Evolutionary conservation across 441 rosid genomes (phyloP), one percentile per base, ranked within the genome.

Genomic region (Euphorbia celastroides): DNA sequence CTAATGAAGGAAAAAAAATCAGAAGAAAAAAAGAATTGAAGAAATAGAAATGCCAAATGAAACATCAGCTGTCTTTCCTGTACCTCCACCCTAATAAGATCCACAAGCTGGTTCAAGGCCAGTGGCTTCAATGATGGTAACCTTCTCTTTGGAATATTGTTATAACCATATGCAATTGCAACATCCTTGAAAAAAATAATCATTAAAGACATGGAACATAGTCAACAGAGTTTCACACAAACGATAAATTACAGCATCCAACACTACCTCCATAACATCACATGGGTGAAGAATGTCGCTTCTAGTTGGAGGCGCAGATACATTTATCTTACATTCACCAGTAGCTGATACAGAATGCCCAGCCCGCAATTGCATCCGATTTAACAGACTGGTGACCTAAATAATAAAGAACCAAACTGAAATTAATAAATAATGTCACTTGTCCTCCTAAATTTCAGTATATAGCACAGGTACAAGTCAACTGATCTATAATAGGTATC

Each of bases 251-350:
- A 58, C 26, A 31, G 52, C 57, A 41, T 30, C 22, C 70, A 67
- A 42, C 26, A 28, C 34, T 84, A 94, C 98, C 96, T 92, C 99
- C 97, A 92, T 88, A 70, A 92, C 88, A 84, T 94, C 98, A 83
- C 98, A 94, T 4, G 94, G 84, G 69, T 94, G 99, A 75, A 94
- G 98, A 74, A 94, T 81, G 68, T 94, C 99, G 68, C 99, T 94
- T 80, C 99, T 80, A 48, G 72, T 86, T 61, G 99, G 97, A 38
- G 99, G 98, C 67, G 88, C 76, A 32, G 85, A 86, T 20, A 94
- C 96, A 66, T 73, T 77, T 69, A 92, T 77, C 38, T 70, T 77
- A 70, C 76, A 56, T 62, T 78, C 66, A 28, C 78, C 70, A 67
- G 74, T 80, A 70, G 66, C 72, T 19, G 75, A 71, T 50, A 68